Evolutionary conservation across 2,329 filamentous ascomycete genomes (phyloP), one percentile per base, ranked within the genome.

Genomic region (Colletotrichum siamense): DNA sequence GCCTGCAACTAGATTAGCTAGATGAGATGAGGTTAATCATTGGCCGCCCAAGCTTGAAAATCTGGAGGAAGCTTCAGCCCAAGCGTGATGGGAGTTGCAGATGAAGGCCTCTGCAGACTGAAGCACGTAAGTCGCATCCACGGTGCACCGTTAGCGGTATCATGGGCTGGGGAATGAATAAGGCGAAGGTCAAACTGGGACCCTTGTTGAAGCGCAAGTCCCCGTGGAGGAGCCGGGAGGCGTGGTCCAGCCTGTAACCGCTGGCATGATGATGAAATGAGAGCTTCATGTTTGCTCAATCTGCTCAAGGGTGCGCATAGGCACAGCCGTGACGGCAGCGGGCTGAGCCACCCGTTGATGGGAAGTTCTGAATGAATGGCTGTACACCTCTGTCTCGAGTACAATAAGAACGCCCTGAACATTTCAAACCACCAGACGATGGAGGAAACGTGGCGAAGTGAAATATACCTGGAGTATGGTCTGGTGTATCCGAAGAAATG

Each of bases 241-340:
- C 34, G 68, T 28, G 65, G 44, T 57, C 64, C 65, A 64, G 64
- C 70, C 64, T 52, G 28, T 52, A 34, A 28, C 57, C 24, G 71
- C 57, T 76, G 73, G 70, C 59, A 76, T 63, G 70, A 34, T 52
- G 61, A 67, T 52, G 44, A 61, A 73, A 76, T 73, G 70, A 73
- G 57, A 44, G 55, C 57, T 69, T 52, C 55, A 61, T 65, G 73
- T 61, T 66, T 67, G 61, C 62, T 44, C 22, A 61, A 36, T 18
- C 28, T 30, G 9, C 34, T 52, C 30, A 52, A 62, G 59, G 44
- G 12, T 52, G n/a, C n/a, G 61, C 16, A 61, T 62, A 52, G 62
- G 28, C 62, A 24, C 36, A 24, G 73, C 62, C 49, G 62, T 59
- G 68, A 75, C 73, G 69, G 62, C 66, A 71, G 64, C 39, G 62